Conservation (phyloP, 2,329 filamentous ascomycete species). For the Fusarium liriodendri region DNA sequence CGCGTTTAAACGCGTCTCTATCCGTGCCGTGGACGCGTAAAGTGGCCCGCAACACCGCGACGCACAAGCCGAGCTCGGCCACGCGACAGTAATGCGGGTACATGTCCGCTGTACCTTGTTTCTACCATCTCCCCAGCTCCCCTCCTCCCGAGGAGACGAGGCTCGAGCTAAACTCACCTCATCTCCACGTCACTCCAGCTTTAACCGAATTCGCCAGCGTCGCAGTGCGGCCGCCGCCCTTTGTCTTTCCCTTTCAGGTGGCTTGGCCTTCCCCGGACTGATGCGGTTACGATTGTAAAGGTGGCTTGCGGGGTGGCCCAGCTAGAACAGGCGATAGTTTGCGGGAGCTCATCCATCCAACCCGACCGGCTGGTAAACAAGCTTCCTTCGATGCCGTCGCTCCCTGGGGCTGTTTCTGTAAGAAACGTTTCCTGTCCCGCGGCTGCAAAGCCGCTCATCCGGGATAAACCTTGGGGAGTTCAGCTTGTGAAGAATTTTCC, state of each 20-base stretch:
- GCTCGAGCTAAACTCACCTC: not conserved
- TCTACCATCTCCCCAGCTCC: not conserved
- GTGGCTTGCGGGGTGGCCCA: not conserved
- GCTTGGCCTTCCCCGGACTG: slow-evolving; percentile 12
- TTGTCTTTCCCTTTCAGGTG: not conserved
- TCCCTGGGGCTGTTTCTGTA: not conserved
- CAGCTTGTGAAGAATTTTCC: not conserved
- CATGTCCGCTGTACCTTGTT: not conserved
- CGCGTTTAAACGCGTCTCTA: slow-evolving; percentile 7
- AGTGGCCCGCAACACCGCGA: not conserved
- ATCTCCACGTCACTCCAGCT: slow-evolving; percentile 18
- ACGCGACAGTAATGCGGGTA: slow-evolving; percentile 1
- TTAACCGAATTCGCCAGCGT: slow-evolving; percentile 1
- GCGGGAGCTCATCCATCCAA: not conserved
- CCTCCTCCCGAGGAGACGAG: not conserved
- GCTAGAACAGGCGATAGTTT: not conserved
- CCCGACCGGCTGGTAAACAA: not conserved
- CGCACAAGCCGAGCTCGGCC: slow-evolving; percentile 5
- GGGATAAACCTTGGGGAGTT: not conserved
- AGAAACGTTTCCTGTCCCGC: slow-evolving; percentile 2
- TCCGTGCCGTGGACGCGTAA: slow-evolving; percentile 18
- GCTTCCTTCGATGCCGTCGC: not conserved
- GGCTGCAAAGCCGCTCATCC: not conserved
- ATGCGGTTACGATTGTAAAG: not conserved
- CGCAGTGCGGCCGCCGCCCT: not conserved